A percentile compares a stretch with the other conserved stretches of the same genome.
phyloP scores from a whole-genome alignment of 2,329 filamentous ascomycete species.

The Xylariaceae sp. region DNA sequence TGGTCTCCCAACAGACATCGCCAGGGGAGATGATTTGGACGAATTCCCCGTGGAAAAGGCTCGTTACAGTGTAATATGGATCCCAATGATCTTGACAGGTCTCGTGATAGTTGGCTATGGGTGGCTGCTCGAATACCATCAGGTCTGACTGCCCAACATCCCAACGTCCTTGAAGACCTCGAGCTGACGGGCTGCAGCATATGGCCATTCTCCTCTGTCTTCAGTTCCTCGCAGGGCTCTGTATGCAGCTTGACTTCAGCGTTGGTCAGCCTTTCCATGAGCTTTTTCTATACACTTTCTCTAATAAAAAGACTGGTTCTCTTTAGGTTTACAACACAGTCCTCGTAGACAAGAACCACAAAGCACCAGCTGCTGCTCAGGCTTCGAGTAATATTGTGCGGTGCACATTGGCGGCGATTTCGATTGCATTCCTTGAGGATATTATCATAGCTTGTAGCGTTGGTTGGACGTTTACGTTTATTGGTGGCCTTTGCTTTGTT shows the following conservation, averaged over 20 bases:
- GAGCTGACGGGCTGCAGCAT: not conserved
- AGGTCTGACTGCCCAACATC: not conserved
- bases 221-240: not conserved
- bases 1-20: conserved; percentile 2
- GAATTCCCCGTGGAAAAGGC: conserved; percentile 6
- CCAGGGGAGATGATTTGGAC: conserved; percentile 4
- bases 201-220: not conserved
- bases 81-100: not conserved
- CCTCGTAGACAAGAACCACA: not conserved
- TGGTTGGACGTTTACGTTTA: not conserved
- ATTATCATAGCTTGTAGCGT: not conserved
- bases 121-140: not conserved
- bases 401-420: not conserved
- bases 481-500: not conserved
- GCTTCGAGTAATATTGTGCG: not conserved
- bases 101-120: not conserved
- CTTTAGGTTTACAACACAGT: not conserved
- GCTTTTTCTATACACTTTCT: not conserved
- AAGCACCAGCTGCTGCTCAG: not conserved
- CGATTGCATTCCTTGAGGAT: not conserved
- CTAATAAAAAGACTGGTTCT: not conserved
- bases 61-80: not conserved
- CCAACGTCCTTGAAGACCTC: not conserved
- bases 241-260: not conserved
- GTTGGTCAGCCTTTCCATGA: not conserved